phyloP scores from a whole-genome alignment of 140 eudicot species.

The Anethum foeniculum region DNA sequence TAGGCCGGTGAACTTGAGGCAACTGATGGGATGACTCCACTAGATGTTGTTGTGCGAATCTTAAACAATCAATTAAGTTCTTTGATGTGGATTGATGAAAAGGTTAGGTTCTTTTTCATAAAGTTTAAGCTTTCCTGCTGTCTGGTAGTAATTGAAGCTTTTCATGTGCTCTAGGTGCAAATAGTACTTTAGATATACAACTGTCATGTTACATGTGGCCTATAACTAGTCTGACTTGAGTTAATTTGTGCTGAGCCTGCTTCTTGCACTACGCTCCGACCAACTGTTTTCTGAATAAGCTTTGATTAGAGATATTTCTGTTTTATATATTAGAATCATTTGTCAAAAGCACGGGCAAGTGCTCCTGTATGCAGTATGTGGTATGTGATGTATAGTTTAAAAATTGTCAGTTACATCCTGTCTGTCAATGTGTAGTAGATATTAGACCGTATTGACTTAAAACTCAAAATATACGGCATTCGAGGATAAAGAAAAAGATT shows the following conservation, averaged over 20 bases:
- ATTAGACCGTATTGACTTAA: neutral
- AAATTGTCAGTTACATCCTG: neutral
- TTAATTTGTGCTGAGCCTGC: neutral
- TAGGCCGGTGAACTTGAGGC: conserved; percentile 92
- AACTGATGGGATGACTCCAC: conserved; percentile 76
- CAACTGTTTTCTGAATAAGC: neutral
- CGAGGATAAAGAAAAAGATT: neutral
- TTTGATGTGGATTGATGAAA: conserved; percentile 95
- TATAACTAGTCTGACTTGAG: neutral
- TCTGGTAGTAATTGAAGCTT: neutral
- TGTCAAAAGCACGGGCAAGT: neutral
- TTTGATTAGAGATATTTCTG: neutral
- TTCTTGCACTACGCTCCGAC: neutral
- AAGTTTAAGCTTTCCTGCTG: neutral
- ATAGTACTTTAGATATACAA: neutral
- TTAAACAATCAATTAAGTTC: conserved; percentile 89
- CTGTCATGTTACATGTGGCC: neutral
- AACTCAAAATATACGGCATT: neutral
- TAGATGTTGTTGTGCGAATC: conserved; percentile 86
- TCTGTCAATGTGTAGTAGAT: neutral
- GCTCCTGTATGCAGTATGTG: neutral
- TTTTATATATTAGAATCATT: neutral
- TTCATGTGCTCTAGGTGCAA: neutral
- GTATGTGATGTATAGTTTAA: neutral
- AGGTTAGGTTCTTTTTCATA: conserved; percentile 38